phyloP scores from a whole-genome alignment of 2,329 filamentous ascomycete species.

The Phyllosticta paracitricarpa region DNA sequence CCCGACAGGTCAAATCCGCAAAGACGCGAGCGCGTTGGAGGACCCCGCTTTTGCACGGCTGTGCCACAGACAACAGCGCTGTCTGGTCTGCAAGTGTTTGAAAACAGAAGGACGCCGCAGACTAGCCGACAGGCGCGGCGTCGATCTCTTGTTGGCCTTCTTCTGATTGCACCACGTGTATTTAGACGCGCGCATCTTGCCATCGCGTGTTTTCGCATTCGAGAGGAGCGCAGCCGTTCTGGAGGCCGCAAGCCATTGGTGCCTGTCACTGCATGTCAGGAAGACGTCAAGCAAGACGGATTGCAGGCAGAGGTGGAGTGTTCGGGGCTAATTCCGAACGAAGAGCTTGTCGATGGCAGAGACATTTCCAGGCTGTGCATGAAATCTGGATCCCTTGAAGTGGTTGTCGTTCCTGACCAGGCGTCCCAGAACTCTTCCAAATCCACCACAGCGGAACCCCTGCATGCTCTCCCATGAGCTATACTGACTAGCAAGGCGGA shows the following conservation, averaged over 20 bases:
- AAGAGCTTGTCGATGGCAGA: background rate
- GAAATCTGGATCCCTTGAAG: too few species aligned
- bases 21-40: background rate
- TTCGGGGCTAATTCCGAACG: background rate
- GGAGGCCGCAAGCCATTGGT: background rate
- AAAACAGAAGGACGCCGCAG: background rate
- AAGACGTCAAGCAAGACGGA: background rate
- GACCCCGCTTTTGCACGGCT: background rate
- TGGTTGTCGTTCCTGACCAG: too few species aligned
- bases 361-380: too few species aligned
- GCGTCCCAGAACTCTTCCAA: too few species aligned
- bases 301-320: background rate
- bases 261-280: background rate
- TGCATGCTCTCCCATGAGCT: too few species aligned
- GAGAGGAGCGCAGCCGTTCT: background rate
- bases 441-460: too few species aligned
- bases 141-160: background rate
- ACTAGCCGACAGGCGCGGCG: background rate
- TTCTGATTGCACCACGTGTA: background rate
- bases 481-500: too few species aligned
- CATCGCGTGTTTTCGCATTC: background rate
- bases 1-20: background rate
- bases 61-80: too few species aligned
- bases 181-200: background rate
- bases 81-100: background rate